These are phyloP conservation scores for Allium fistulosum DNA, from an alignment of 106 monocot species.

Conservation along the genomic window DNA sequence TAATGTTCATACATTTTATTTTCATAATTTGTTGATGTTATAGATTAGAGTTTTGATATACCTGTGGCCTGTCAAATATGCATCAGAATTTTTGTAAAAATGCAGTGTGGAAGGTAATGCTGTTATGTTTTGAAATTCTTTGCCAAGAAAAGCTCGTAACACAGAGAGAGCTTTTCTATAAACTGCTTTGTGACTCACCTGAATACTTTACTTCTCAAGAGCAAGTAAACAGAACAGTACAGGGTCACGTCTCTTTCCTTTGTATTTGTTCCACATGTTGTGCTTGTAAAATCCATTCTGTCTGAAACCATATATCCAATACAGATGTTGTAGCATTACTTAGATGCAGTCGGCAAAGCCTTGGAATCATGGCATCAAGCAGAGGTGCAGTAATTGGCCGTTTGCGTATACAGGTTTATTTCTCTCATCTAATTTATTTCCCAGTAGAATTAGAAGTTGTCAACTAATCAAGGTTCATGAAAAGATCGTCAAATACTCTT, in stretches of 20 bases:
- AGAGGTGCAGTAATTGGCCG: constrained; percentile 83
- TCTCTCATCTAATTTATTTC: neutral
- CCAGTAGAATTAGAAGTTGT: no score
- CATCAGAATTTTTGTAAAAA: no score
- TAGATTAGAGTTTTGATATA: no score
- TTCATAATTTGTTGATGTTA: no score
- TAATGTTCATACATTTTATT: no score
- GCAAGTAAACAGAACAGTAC: constrained; percentile 62
- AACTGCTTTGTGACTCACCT: constrained; percentile 77
- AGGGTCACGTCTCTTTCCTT: constrained; percentile 34
- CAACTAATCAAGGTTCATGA: no score
- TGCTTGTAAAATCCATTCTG: neutral
- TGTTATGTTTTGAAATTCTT: constrained; percentile 54
- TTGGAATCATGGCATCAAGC: constrained; percentile 88
- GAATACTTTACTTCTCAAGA: constrained; percentile 66
- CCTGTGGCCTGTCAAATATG: no score
- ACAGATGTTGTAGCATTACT: constrained; percentile 86
- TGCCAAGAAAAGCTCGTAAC: constrained; percentile 65
- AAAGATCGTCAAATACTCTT: no score
- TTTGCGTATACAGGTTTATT: constrained; percentile 45
- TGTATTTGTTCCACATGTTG: neutral
- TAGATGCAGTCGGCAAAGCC: constrained; percentile 69
- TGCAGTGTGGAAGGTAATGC: constrained; percentile 94
- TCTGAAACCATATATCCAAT: neutral
- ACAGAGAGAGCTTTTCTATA: constrained; percentile 93